These are phyloP conservation scores for Calocybe cyanea DNA, from an alignment of 768 basidiomycete species.

Conservation along the genomic window DNA sequence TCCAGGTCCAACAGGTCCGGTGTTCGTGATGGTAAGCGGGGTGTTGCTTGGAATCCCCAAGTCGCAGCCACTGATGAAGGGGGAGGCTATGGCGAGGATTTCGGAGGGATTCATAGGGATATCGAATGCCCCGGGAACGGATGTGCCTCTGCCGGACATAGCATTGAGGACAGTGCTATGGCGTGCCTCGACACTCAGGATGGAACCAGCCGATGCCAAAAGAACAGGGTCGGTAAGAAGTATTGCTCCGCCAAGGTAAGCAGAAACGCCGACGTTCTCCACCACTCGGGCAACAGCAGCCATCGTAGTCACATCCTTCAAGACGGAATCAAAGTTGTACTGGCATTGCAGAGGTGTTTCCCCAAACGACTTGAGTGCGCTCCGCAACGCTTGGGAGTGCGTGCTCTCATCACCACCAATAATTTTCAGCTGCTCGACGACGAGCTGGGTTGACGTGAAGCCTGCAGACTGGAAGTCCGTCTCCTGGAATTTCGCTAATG, in stretches of 20 bases:
- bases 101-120: conserved; percentile 65
- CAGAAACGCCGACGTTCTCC: conserved; percentile 72
- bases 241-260: conserved; percentile 72
- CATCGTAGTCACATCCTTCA: conserved; percentile 69
- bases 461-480: conserved; percentile 65
- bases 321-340: conserved; percentile 63
- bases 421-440: conserved; percentile 55
- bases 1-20: conserved; percentile 50
- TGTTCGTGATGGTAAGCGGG: conserved; percentile 59
- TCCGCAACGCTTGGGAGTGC: conserved; percentile 54
- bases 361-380: conserved; percentile 51
- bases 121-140: conserved; percentile 71
- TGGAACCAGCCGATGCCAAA: conserved; percentile 64
- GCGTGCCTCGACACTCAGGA: conserved; percentile 79
- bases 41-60: conserved; percentile 60
- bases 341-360: conserved; percentile 50
- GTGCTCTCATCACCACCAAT: conserved; percentile 63
- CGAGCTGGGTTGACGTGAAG: conserved; percentile 48
- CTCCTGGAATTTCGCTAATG: conserved; percentile 58
- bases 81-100: conserved; percentile 63
- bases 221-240: conserved; percentile 58
- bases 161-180: conserved; percentile 79
- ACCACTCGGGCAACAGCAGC: conserved; percentile 67
- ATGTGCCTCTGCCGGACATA: conserved; percentile 49
- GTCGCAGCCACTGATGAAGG: conserved; percentile 64